These are phyloP conservation scores for Russula sp. DNA, from an alignment of 768 basidiomycete species.

Conservation along the genomic window DNA sequence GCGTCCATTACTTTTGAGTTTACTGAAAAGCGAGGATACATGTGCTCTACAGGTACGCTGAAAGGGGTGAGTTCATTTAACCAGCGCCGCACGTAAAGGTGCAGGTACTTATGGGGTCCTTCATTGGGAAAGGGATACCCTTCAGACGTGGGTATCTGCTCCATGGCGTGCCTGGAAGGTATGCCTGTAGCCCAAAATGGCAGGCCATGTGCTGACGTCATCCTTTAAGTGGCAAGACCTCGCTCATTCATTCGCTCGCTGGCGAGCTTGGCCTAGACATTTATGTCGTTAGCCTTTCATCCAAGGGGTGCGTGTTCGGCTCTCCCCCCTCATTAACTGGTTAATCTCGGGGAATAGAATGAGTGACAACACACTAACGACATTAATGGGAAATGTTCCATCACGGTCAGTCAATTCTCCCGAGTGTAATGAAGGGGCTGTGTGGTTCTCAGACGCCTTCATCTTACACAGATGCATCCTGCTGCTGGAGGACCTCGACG, in stretches of 20 bases:
- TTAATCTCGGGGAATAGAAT: conserved; percentile 43
- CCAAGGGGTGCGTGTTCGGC: conserved; percentile 58
- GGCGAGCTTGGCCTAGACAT: conserved; percentile 85
- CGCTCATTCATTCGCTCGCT: conserved; percentile 76
- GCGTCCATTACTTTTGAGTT: conserved; percentile 29
- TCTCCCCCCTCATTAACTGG: conserved; percentile 4
- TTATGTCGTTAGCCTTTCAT: conserved; percentile 82
- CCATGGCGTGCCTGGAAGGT: conserved; percentile 85
- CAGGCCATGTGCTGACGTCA: conserved; percentile 18
- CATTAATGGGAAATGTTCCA: conserved; percentile 84
- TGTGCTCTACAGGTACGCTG: conserved; percentile 63
- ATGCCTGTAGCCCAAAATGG: conserved; percentile 11
- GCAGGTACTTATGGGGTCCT: neutral
- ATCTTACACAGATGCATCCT: conserved; percentile 63
- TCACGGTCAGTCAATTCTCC: conserved; percentile 45
- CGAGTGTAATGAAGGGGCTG: conserved; percentile 7
- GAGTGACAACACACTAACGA: conserved; percentile 84
- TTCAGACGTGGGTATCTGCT: conserved; percentile 82
- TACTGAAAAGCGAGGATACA: conserved; percentile 5
- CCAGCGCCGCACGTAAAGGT: conserved; percentile 5
- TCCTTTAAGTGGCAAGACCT: conserved; percentile 66
- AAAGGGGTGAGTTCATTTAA: conserved; percentile 53
- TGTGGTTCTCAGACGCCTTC: conserved; percentile 17
- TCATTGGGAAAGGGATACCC: conserved; percentile 55
- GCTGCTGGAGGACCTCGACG: conserved; percentile 90